Conservation (phyloP, 2,329 filamentous ascomycete species). For the Verticillium klebahnii region DNA sequence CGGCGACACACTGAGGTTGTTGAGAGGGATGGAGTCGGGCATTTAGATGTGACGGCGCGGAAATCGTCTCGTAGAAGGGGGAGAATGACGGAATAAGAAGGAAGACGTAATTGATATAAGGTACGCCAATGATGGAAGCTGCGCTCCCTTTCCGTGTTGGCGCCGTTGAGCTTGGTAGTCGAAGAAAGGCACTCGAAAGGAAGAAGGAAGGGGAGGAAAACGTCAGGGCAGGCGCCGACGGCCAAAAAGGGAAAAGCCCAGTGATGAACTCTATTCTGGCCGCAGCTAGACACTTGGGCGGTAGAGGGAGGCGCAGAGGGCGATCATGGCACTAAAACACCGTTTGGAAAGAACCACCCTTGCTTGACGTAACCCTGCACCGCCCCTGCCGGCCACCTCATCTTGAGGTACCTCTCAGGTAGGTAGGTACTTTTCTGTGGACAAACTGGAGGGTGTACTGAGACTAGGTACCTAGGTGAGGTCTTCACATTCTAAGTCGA, state of each 20-base stretch:
- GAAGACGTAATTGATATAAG: background rate
- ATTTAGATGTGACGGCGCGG: slow-evolving; percentile 8
- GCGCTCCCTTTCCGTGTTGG: background rate
- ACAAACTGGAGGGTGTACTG: no score
- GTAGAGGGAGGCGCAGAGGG: background rate
- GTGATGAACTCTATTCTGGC: background rate
- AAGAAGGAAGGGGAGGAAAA: background rate
- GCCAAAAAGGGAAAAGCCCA: background rate
- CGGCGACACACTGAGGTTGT: slow-evolving; percentile 6
- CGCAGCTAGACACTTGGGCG: background rate
- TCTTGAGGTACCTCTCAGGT: no score
- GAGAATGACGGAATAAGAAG: background rate
- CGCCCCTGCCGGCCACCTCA: background rate
- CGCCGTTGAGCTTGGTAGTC: no score
- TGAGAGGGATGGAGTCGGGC: slow-evolving; percentile 13
- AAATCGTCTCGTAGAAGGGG: slow-evolving; percentile 5
- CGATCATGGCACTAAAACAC: background rate
- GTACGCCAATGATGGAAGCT: background rate
- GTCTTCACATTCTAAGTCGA: no score
- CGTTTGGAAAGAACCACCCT: background rate
- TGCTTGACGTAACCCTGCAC: background rate
- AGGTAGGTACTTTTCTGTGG: no score
- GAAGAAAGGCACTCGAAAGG: background rate
- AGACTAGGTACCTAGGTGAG: no score
- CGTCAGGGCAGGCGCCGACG: background rate